Base-by-base conservation (phyloP, 2,329 filamentous ascomycete species). In the Thermomyces lanuginosus region DNA sequence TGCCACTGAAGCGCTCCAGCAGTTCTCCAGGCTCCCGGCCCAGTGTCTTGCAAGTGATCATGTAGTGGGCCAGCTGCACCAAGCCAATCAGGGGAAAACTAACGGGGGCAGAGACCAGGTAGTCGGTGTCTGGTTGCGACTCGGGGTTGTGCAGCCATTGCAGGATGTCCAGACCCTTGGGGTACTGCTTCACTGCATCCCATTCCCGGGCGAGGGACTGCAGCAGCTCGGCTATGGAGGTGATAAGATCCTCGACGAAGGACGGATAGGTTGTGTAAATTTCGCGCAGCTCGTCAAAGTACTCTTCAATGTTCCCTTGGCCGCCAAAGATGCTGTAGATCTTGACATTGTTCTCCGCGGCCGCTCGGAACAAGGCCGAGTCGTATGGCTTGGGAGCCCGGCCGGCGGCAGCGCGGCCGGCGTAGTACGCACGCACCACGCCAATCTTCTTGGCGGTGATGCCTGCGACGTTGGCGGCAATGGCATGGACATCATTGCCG, bases 231-330 rank as follows among this genome's bases (percentile, higher is more conserved):
- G 89, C 84, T 5, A 83, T 76, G 13, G 73, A 69, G 15, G 68
- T 66, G 45, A 98, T 69, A 37, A 95, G 72, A 38, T 91, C 82
- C 40, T 81, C 77, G 4, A 93, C 72, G 40, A 98, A 91, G 15
- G 78, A 78, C 8, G 80, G 76, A 58, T 98, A 98, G 33, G 84
- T 92, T 43, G 66, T 73, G 61, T 86, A 86, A 32, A 95, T 70
- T 52, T 92, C 78, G 30, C 89, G 75, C 36, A 98, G 69, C 61
- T 98, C 89, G 41, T 98, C 86, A 46, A 98, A 98, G 59, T 98
- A 98, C 59, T 98, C 91, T 57, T 98, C 86, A 37, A 98, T 95
- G 56, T 98, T 98, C 43, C 89, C 89, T 54, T 98, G 89, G 5
- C 89, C 89, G 33, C 89, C 89, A 41, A 95, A 92, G 35, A 98